Base-by-base conservation (phyloP, 1,284 basidiomycete genomes). In the Paramarasmius palmivorus region DNA sequence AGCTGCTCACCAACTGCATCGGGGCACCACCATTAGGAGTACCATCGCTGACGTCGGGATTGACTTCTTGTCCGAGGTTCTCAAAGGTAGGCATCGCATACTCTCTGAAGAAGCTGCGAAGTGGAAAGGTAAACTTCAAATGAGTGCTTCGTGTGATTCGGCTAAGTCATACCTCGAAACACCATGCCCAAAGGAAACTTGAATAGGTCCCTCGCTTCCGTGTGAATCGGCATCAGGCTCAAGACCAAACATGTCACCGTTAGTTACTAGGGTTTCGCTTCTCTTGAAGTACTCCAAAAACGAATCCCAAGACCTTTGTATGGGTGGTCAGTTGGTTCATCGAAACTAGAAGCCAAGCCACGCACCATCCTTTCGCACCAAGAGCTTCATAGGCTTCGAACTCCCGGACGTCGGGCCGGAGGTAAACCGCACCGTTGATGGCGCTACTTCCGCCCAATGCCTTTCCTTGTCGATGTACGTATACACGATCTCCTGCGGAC, bases 381-480 rank as follows among this genome's bases (percentile, higher is more conserved):
- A 55, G 44, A 2, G 40, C 45, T 52, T 56, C 54, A 2, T 52
- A 47, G 1, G 50, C 50, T 36, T 55, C 49, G 39, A 52, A 55
- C 22, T 55, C 54, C 1, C 10, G 36, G 20, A 1, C 10, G 22
- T n/a, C 6, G 25, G 20, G 52, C 54, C 54, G 50, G 9, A 56
- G 40, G 46, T 56, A 56, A 47, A 56, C 52, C 26, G 50, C 54
- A 15, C 50, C 52, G 32, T 56, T 56, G 14, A 56, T 56, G 4
- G 54, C 50, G 29, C 29, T 32, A 7, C 47, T 49, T n/a, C 51
- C 51, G 12, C 52, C 51, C 14, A 53, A 29, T 12, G 50, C 51
- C 23, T 36, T 53, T 19, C 42, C 55, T 25, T 57, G 55, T n/a
- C 52, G 37, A 6, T 57, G 55, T 4, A 42, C 51, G n/a, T 57